These are phyloP conservation scores for Colletotrichum godetiae DNA, from an alignment of 2,329 filamentous ascomycete species.

Conservation along the genomic window DNA sequence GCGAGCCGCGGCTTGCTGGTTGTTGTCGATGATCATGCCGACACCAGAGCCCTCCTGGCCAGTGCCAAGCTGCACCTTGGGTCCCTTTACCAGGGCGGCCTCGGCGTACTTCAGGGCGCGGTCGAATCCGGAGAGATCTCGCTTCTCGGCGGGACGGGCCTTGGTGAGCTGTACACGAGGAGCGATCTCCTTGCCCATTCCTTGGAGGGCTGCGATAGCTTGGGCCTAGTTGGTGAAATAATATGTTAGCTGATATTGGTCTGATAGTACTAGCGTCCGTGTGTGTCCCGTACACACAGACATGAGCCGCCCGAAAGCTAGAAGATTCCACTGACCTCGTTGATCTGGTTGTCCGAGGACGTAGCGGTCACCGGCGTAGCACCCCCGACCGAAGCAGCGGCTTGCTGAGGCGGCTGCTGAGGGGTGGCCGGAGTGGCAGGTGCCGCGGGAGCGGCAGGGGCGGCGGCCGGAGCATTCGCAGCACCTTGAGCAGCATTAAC, in stretches of 20 bases:
- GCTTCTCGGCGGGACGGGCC: conserved; percentile 43
- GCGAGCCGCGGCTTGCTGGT: conserved; percentile 42
- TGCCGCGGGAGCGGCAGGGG: conserved; percentile 42
- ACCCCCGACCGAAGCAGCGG: conserved; percentile 16
- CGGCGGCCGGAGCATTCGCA: conserved; percentile 42
- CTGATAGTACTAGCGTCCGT: conserved; percentile 8
- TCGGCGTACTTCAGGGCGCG: conserved; percentile 53
- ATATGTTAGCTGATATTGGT: conserved; percentile 16
- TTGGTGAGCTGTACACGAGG: conserved; percentile 47
- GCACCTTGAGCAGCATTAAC: conserved; percentile 49
- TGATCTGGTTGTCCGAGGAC: conserved; percentile 15
- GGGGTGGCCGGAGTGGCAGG: conserved; percentile 19
- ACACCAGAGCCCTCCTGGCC: conserved; percentile 51
- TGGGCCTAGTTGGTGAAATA: conserved; percentile 43
- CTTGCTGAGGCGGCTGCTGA: conserved; percentile 36
- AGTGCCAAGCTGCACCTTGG: conserved; percentile 53
- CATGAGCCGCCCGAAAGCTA: conserved; percentile 39
- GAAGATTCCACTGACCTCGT: conserved; percentile 29
- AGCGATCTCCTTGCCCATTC: conserved; percentile 61
- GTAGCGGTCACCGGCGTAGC: conserved; percentile 18
- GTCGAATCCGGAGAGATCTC: conserved; percentile 53
- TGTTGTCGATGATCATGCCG: conserved; percentile 52
- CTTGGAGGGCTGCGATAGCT: conserved; percentile 57
- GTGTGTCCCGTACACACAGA: conserved; percentile 47
- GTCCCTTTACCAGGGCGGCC: conserved; percentile 51